These are phyloP conservation scores for Lasiosphaeria ovina DNA, from an alignment of 495 filamentous ascomycete genomes.

Conservation along the genomic window DNA sequence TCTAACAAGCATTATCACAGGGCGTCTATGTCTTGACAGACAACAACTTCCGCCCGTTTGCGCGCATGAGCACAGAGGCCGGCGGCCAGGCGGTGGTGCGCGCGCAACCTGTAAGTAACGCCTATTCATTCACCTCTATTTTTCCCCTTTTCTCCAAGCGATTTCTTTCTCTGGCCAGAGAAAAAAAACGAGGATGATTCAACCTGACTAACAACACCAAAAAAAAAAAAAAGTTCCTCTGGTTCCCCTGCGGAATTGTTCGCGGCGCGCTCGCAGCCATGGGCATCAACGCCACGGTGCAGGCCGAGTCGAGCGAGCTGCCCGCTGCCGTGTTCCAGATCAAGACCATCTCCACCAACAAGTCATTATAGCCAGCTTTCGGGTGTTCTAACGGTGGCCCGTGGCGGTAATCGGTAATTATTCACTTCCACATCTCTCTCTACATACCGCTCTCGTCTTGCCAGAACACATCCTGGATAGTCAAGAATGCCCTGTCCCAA, in stretches of 20 bases:
- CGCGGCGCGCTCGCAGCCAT: slow-evolving; percentile 83
- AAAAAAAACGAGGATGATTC: not conserved
- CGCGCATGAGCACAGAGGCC: slow-evolving; percentile 77
- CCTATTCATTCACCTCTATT: too few species aligned
- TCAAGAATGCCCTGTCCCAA: too few species aligned
- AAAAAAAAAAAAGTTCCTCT: slow-evolving; percentile 64
- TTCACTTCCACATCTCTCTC: too few species aligned
- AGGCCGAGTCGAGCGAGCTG: slow-evolving; percentile 81
- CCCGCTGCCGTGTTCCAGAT: slow-evolving; percentile 94
- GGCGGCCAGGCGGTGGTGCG: slow-evolving; percentile 66
- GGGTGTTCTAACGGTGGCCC: not conserved
- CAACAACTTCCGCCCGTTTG: slow-evolving; percentile 84
- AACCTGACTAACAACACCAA: not conserved
- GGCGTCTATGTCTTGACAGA: slow-evolving; percentile 96
- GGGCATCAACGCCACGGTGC: slow-evolving; percentile 86
- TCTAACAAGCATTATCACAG: slow-evolving; percentile 34
- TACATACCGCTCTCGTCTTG: too few species aligned
- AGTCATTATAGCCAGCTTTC: slow-evolving; percentile 22
- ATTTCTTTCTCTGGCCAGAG: slow-evolving; percentile 2
- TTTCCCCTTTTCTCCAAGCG: slow-evolving; percentile 1
- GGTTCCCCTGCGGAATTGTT: slow-evolving; percentile 91
- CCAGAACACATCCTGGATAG: too few species aligned
- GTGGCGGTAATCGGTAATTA: too few species aligned
- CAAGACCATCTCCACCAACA: slow-evolving; percentile 69
- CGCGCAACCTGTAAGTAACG: slow-evolving; percentile 71